These are phyloP conservation scores for Aaosphaeria pasadenensis DNA, from an alignment of 2,329 filamentous ascomycete species.

Conservation along the genomic window DNA sequence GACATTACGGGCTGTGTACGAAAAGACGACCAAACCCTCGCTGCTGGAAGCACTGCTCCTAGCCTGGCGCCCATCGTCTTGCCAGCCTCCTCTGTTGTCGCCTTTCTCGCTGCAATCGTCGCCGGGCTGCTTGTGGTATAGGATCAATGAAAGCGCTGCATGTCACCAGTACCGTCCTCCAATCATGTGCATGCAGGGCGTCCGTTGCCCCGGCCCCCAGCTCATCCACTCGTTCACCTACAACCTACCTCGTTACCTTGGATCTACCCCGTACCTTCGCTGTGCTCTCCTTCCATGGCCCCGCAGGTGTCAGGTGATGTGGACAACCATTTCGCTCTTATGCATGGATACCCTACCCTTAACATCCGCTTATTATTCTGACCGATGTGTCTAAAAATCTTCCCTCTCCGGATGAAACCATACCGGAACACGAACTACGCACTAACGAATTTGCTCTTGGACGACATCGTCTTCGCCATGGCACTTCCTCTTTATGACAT, in stretches of 20 bases:
- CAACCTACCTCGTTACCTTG: slow-evolving; percentile 5
- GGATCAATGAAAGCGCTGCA: slow-evolving; percentile 16
- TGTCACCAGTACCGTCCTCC: slow-evolving; percentile 11
- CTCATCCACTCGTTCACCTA: slow-evolving; percentile 16
- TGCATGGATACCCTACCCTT: slow-evolving; percentile 34
- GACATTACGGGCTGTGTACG: slow-evolving; percentile 31
- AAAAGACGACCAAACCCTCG: slow-evolving; percentile 27
- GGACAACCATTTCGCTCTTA: slow-evolving; percentile 14
- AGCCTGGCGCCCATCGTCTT: slow-evolving; percentile 1
- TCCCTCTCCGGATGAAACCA: slow-evolving; percentile 5
- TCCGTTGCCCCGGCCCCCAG: slow-evolving; percentile 16
- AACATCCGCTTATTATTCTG: slow-evolving; percentile 5
- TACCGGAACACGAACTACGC: slow-evolving; percentile 6
- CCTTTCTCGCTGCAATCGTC: slow-evolving; percentile 15
- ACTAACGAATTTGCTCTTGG: too few species aligned
- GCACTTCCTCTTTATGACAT: too few species aligned
- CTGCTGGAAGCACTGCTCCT: slow-evolving; percentile 8
- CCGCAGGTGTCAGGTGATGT: slow-evolving; percentile 19
- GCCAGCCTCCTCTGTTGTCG: slow-evolving; percentile 9
- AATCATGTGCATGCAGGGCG: slow-evolving; percentile 5
- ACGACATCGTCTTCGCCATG: too few species aligned
- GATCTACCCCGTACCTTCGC: too few species aligned
- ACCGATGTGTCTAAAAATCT: neutral
- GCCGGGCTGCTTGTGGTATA: slow-evolving; percentile 22
- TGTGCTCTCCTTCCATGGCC: too few species aligned